Evolutionary conservation across 495 filamentous ascomycete genomes (phyloP), one percentile per base, ranked within the genome.

Genomic region (Zalerion maritima): DNA sequence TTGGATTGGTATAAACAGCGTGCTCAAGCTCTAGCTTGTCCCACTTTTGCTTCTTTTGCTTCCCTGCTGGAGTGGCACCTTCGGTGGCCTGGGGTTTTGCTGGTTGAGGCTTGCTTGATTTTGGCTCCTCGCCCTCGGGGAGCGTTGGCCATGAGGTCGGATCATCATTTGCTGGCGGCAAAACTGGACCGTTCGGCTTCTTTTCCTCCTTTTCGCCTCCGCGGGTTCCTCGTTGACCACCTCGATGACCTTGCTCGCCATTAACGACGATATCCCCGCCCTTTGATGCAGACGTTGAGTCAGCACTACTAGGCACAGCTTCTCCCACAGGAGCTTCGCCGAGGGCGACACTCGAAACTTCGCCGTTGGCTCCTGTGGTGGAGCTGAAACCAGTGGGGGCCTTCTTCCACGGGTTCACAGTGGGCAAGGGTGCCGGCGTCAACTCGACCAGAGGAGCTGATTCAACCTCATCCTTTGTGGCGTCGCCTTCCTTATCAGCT

Each of bases 101-200:
- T 5, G 52, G 29, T 21, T 14, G 6, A 16, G 28, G 45, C 1
- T 35, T 2, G 33, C 60, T 64, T 18, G 40, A 20, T 21, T 45
- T 62, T 41, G 73, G 81, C 57, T 76, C 76, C 36, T 79, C 76
- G 35, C 78, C 72, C 21, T 73, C 73, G 18, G 78, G 64, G 2
- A 78, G 85, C 6, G 89, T 93, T 12, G 89, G 89, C 89, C 89
- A 97, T 17, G 73, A 73, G 17, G 68, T 60, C 21, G 78, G 62
- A 52, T 92, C 82, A 29, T 69, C 78, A 20, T 78, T 77, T 3
- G 75, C 66, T 9, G 75, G 66, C 23, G 73, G 60, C 10, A 66
- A 27, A 11, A 46, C 34, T 14, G 52, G 35, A 3, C 36, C 45
- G n/a, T 45, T 19, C 18, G 30, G 22, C 35, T 62, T 61, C 11